Conservation (phyloP, 2,329 filamentous ascomycete species). For the Salinomyces thailandicus region DNA sequence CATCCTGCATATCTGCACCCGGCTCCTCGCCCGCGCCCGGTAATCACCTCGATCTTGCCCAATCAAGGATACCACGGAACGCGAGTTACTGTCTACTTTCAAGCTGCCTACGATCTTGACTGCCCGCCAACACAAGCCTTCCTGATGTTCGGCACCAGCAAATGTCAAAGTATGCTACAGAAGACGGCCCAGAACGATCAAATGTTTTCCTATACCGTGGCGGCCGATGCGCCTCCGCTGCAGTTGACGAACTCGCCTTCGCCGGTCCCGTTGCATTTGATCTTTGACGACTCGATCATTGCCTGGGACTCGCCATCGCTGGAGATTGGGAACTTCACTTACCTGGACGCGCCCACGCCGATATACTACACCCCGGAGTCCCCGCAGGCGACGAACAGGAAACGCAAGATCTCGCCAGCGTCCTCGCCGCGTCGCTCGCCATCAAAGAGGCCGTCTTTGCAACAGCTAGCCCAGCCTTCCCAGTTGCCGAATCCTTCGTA, state of each 20-base stretch:
- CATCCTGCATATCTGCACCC: slow-evolving; percentile 58
- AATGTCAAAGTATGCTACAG: slow-evolving; percentile 56
- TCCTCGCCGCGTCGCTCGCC: slow-evolving; percentile 40
- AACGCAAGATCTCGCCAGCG: slow-evolving; percentile 47
- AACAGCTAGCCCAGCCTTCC: slow-evolving; percentile 27
- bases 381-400: slow-evolving; percentile 33
- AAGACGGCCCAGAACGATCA: slow-evolving; percentile 46
- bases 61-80: slow-evolving; percentile 57
- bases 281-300: slow-evolving; percentile 42
- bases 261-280: slow-evolving; percentile 48
- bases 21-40: slow-evolving; percentile 48
- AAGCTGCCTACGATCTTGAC: slow-evolving; percentile 64
- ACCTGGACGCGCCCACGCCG: slow-evolving; percentile 25
- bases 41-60: slow-evolving; percentile 62
- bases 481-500: slow-evolving; percentile 25
- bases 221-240: slow-evolving; percentile 59
- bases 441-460: slow-evolving; percentile 30
- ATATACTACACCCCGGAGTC: slow-evolving; percentile 21
- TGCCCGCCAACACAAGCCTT: slow-evolving; percentile 42
- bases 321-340: slow-evolving; percentile 53
- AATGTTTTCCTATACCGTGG: slow-evolving; percentile 59
- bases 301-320: slow-evolving; percentile 33
- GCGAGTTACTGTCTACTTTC: slow-evolving; percentile 62
- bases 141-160: slow-evolving; percentile 69
- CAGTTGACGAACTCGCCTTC: slow-evolving; percentile 46